These are phyloP conservation scores for Tricladium varicosporioides DNA, from an alignment of 2,329 filamentous ascomycete species.

Conservation along the genomic window DNA sequence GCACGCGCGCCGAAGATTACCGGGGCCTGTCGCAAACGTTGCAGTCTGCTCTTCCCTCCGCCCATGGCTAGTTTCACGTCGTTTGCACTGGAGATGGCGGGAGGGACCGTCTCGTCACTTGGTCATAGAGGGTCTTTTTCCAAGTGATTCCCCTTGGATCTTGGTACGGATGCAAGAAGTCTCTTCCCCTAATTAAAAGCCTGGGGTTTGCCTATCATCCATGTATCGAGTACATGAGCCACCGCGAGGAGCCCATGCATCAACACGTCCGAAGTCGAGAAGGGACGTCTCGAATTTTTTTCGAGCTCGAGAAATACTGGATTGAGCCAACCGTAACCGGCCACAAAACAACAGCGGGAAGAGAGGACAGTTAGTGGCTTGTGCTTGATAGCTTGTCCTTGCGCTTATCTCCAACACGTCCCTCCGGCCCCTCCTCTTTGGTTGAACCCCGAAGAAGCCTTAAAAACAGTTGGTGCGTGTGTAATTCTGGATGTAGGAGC, in stretches of 20 bases:
- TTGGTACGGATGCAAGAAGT: slow-evolving; percentile 29
- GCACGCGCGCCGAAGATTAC: slow-evolving; percentile 11
- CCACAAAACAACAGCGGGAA: slow-evolving; percentile 9
- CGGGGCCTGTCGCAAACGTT: neutral
- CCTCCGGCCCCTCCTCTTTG: slow-evolving; percentile 7
- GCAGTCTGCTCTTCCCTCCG: neutral
- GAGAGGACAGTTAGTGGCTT: slow-evolving; percentile 25
- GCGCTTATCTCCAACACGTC: no score
- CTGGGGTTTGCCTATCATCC: slow-evolving; percentile 12
- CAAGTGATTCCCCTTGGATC: slow-evolving; percentile 15
- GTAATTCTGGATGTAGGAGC: neutral
- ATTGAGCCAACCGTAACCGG: neutral
- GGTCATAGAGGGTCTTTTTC: slow-evolving; percentile 4
- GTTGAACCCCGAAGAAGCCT: neutral
- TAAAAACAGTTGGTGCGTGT: no score
- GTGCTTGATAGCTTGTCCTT: slow-evolving; percentile 18
- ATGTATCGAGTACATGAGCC: slow-evolving; percentile 22
- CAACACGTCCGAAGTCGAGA: neutral
- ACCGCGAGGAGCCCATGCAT: slow-evolving; percentile 3
- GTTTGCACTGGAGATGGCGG: neutral
- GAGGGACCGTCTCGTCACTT: slow-evolving; percentile 13
- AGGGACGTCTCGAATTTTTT: neutral
- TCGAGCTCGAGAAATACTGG: neutral
- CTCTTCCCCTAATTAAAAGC: slow-evolving; percentile 27
- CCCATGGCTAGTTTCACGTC: neutral